These are phyloP conservation scores for Plenodomus lindquistii DNA, from an alignment of 2,329 filamentous ascomycete genomes.

Conservation along the genomic window DNA sequence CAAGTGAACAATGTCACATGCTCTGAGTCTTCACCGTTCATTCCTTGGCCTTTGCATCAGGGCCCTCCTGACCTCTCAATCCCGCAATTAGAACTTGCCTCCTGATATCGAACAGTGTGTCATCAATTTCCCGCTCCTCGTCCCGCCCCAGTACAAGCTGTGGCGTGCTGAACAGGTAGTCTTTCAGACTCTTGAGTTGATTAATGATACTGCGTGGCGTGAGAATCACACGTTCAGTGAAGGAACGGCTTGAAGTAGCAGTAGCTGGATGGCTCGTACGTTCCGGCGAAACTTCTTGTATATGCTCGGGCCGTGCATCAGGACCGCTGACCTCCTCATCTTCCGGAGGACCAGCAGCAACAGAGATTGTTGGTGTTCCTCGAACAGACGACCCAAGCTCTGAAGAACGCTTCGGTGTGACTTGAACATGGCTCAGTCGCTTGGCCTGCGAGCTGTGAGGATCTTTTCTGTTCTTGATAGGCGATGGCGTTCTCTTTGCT, in stretches of 20 bases:
- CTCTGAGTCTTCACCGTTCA: background rate
- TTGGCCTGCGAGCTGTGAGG: constrained; percentile 18
- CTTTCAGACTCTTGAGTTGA: constrained; percentile 50
- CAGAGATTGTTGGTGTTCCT: background rate
- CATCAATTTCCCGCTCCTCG: constrained; percentile 73
- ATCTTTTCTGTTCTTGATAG: background rate
- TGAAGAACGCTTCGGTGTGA: constrained; percentile 20
- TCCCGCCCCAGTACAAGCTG: constrained; percentile 63
- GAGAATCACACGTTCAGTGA: constrained; percentile 41
- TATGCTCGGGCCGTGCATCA: background rate
- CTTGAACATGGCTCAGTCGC: constrained; percentile 32
- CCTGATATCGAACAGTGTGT: constrained; percentile 78
- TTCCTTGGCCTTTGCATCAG: background rate
- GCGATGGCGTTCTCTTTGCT: constrained; percentile 19
- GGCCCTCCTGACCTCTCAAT: constrained; percentile 47
- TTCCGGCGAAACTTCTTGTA: background rate
- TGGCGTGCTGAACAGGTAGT: constrained; percentile 57
- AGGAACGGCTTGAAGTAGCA: constrained; percentile 33
- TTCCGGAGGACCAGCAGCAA: background rate
- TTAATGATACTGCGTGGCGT: constrained; percentile 56
- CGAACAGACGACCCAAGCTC: background rate
- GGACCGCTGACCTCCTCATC: background rate
- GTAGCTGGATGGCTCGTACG: constrained; percentile 8
- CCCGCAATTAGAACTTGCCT: constrained; percentile 73
- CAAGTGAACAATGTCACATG: too few species aligned